Evolutionary conservation across 176 grass and related monocot species (phyloP), one percentile per base, ranked within the genome.

Genomic region (Oryza australiensis): DNA sequence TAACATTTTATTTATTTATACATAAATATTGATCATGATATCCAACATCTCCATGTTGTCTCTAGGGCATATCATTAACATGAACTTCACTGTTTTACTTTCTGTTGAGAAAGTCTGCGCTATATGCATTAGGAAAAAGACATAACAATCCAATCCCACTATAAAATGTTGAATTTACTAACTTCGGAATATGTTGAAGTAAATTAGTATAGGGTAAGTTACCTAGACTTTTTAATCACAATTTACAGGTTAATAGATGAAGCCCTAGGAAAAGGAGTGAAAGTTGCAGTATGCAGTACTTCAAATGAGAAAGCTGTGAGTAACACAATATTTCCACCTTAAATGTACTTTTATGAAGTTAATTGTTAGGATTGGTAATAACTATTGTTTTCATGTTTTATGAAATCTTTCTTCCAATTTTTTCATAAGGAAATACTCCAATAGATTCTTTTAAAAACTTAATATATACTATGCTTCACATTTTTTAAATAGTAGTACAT

Each of bases 271-370:
- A 94, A 89, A 41, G 92, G 84, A 75, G 86, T 98, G 77, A 90
- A 94, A 86, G 95, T 98, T 82, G 95, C 92, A 29, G 95, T 94
- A 33, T 94, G 92, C 82, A 98, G 95, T 88, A 98, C 95, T 40
- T 98, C 95, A 29, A 98, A 98, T 76, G 95, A 98, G 88, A 94
- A 93, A 84, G 95, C 95, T 81, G 95, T 98, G 91, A 85, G 92
- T 68, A 81, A 74, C 29, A 28, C n/a, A 81, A 7, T 32, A 59
- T 41, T 89, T 27, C 40, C 40, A 65, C 30, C 30, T 27, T 38
- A 15, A 14, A 67, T 1, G 23, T 84, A 12, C 16, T 69, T 84
- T 26, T 57, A 68, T 7, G 18, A 51, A 42, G 34, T 34, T 71
- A 32, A 24, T 60, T 13, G 8, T 66, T 37, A 53, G n/a, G 53